Evolutionary conservation across 345 rosid genomes (phyloP), one percentile per base, ranked within the genome.

Genomic region (Salix koriyanagi): DNA sequence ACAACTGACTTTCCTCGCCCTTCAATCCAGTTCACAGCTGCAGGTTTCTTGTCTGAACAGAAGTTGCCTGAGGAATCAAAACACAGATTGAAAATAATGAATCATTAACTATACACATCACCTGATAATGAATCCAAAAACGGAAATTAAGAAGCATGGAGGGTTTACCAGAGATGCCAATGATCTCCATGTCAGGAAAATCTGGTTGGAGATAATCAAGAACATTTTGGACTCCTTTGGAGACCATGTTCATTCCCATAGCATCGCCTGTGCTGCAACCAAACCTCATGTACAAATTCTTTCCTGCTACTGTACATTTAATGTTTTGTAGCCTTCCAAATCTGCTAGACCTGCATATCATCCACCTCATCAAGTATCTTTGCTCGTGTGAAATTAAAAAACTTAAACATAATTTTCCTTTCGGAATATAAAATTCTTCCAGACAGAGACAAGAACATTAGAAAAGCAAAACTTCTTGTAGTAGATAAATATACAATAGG

Each of bases 171-270:
- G 98, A 90, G 85, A 94, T 81, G 73, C 94, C 96, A 34, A 92
- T 87, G 11, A 92, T 88, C 78, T 92, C 94, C 94, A 94, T 92
- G 85, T 94, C 98, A 4, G 96, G 94, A 71, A 92, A 94, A 80
- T 94, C 92, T 52, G 75, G 85, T 12, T 83, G 88, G 54, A 94
- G 92, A 75, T 83, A 89, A 2, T 94, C 96, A n/a, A 94, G 89
- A 61, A 94, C 96, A 83, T 94, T 92, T 82, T 94, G 97, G 1
- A 94, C 98, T 56, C 98, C 97, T 83, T 94, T 94, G 54, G 98
- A 92, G 23, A 92, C 91, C 98, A 94, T 94, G 85, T 94, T 94
- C 98, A 94, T 94, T 77, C 98, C 98, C 98, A 94, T 94, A 16
- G 98, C 98, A 70, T 94, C 98, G n/a, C 98, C 98, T 1, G 98